phyloP scores from a whole-genome alignment of 1,139 yeast species.

The Scheffersomyces segobiensis region DNA sequence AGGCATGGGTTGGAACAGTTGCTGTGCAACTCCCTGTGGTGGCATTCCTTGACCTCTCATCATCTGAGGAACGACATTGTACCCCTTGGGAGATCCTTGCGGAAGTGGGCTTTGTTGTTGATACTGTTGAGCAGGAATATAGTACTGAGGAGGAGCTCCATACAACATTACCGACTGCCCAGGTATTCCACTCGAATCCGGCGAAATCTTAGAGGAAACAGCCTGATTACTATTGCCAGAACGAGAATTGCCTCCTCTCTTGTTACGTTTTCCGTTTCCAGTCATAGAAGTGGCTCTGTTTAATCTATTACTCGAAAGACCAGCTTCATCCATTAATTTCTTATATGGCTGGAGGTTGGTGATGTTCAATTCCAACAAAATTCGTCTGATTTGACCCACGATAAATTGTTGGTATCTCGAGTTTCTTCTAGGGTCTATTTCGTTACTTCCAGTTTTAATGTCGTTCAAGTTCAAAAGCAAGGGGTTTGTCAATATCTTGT shows the following conservation, averaged over 20 bases:
- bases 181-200: not conserved
- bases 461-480: constrained; percentile 40
- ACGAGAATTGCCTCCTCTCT: constrained; percentile 15
- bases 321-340: constrained; percentile 90
- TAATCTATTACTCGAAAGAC: constrained; percentile 50
- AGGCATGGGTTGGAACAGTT: constrained; percentile 7
- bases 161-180: not conserved
- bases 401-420: constrained; percentile 59
- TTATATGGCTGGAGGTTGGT: constrained; percentile 71
- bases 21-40: constrained; percentile 1
- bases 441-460: constrained; percentile 18
- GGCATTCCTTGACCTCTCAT: not conserved
- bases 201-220: not conserved
- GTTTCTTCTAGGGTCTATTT: constrained; percentile 15
- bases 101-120: constrained; percentile 13
- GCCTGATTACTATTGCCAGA: not conserved
- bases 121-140: constrained; percentile 1
- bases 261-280: constrained; percentile 18
- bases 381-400: constrained; percentile 58
- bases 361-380: constrained; percentile 59
- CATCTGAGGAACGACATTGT: not conserved
- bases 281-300: constrained; percentile 27
- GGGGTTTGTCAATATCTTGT: constrained; percentile 74
- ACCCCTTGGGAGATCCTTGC: constrained; percentile 10
- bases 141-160: constrained; percentile 3